Evolutionary conservation across 805 yeast species (phyloP), one percentile per base, ranked within the genome.

Genomic region (Ogataea trehalophila): DNA sequence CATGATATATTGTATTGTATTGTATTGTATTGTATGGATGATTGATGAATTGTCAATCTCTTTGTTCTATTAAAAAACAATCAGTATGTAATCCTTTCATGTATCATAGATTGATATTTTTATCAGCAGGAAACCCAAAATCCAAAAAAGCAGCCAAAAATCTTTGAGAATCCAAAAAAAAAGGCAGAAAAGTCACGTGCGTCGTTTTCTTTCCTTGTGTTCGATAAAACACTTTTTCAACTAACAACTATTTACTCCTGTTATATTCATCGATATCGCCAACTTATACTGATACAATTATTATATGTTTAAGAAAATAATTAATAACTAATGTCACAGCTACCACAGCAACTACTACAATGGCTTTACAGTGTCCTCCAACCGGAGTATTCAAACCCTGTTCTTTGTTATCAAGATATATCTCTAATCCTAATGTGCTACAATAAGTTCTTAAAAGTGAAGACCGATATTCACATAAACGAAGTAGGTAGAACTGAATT

Each of bases 401-500:
- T 79, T 46, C 55, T 75, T 2, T 69, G 79, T 0, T 88, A 85
- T 58, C 76, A 79, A 39, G 95, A 91, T 58, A 65, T 80, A 0
- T 76, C 80, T 11, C 68, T 75, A 39, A 70, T 77, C 11, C 70
- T 85, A n/a, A 74, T 71, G 49, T 63, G 70, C 4, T 76, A 73
- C 54, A 71, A 26, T 11, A 26, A 77, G 0, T 66, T 79, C 1
- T 71, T 90, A 44, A 73, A 77, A 52, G 85, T 94, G 16, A 71
- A 89, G 49, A 90, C 97, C 0, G 77, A 81, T 44, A 79, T 80
- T 2, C 76, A 72, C 56, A 76, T 85, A 2, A 67, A 74, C 44
- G 74, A 73, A n/a, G 54, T 68, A 1, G 97, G 97, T 1, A 61
- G 61, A 13, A 70, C 85, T 1, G 71, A 75, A 18, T 70, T 89